These are phyloP conservation scores for Aspergillus quadricinctus DNA, from an alignment of 2,329 filamentous ascomycete species.

Conservation along the genomic window DNA sequence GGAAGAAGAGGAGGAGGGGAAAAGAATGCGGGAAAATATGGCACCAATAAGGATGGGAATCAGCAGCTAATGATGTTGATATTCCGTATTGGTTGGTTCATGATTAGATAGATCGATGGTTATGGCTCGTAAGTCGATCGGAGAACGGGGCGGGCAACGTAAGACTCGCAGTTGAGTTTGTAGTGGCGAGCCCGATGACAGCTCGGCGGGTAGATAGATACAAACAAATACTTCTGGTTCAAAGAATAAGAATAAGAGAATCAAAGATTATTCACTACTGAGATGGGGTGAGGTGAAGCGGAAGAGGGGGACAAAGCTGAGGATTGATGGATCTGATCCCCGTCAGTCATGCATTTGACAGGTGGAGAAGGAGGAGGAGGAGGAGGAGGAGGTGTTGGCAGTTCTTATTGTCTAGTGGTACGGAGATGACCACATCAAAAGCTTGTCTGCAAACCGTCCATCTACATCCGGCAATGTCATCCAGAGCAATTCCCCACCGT, in stretches of 20 bases:
- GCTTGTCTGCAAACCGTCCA: not conserved
- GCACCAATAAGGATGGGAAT: conserved; percentile 4
- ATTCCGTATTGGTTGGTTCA: not conserved
- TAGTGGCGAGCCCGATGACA: not conserved
- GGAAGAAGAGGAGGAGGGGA: not conserved
- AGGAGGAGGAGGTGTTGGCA: not conserved
- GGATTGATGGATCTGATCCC: not conserved
- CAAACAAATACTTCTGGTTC: not conserved
- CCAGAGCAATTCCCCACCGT: not conserved
- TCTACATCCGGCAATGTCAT: not conserved
- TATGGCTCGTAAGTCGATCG: not conserved
- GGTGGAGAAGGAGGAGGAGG: not conserved
- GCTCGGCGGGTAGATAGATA: not conserved
- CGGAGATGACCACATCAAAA: not conserved
- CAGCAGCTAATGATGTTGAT: not conserved
- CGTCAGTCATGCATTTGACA: not conserved
- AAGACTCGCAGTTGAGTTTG: not conserved
- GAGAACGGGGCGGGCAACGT: not conserved
- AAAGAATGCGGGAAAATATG: conserved; percentile 4
- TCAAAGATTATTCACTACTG: not conserved
- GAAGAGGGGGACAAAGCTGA: not conserved
- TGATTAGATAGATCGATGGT: not conserved
- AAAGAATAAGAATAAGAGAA: not conserved
- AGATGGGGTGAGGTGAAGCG: not conserved
- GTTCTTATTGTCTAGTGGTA: not conserved